These are phyloP conservation scores for Symbiodinium pilosum DNA, from an alignment of 73 alveolate genomes.

Conservation along the genomic window DNA sequence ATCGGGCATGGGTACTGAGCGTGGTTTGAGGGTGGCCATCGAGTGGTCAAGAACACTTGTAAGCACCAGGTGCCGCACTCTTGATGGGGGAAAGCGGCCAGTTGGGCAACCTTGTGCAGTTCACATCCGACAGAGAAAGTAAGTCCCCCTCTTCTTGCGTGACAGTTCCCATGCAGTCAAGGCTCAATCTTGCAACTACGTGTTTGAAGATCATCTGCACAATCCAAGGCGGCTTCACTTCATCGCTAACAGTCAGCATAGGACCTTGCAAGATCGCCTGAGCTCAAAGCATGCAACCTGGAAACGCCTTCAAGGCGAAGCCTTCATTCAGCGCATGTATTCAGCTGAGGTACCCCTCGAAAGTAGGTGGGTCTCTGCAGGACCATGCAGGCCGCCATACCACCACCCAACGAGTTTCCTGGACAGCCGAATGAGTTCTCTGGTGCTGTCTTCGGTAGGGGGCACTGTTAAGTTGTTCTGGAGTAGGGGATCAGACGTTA, in stretches of 20 bases:
- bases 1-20: too few species aligned
- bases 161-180: too few species aligned
- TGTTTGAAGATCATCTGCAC: slow-evolving; percentile 86
- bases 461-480: too few species aligned
- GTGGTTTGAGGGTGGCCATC: too few species aligned
- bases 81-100: slow-evolving; percentile 68
- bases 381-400: slow-evolving; percentile 47
- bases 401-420: slow-evolving; percentile 88
- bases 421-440: not conserved
- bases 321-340: too few species aligned
- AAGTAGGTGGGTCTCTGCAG: slow-evolving; percentile 69
- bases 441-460: too few species aligned
- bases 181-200: slow-evolving; percentile 27
- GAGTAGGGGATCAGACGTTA: not conserved
- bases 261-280: slow-evolving; percentile 61
- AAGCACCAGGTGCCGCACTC: not conserved
- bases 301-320: too few species aligned
- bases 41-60: too few species aligned
- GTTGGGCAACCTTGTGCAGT: slow-evolving; percentile 27
- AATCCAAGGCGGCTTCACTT: slow-evolving; percentile 90
- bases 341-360: slow-evolving; percentile 14
- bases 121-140: too few species aligned
- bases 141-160: too few species aligned
- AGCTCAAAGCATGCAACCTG: too few species aligned
- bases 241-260: slow-evolving; percentile 83